phyloP scores from a whole-genome alignment of 2,329 filamentous ascomycete genomes.

The Echinosphaeria canescens region DNA sequence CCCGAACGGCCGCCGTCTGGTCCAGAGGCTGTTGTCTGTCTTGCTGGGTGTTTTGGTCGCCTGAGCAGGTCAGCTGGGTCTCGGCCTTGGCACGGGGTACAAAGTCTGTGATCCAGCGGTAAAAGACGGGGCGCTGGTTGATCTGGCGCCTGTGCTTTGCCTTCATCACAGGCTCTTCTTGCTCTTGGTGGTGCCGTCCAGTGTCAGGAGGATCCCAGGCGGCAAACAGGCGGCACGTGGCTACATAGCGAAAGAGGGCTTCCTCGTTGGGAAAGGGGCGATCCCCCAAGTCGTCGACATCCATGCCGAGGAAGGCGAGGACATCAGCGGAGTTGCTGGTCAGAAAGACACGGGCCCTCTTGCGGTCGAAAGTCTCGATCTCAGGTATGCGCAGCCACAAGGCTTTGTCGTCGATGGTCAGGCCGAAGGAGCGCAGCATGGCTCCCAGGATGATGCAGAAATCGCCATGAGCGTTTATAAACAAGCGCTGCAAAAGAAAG shows the following conservation, averaged over 20 bases:
- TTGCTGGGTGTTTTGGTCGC: background rate
- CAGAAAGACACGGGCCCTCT: constrained; percentile 34
- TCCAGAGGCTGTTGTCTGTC: no score
- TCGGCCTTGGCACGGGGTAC: constrained; percentile 25
- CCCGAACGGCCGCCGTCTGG: constrained; percentile 15
- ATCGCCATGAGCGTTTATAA: constrained; percentile 54
- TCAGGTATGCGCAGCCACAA: constrained; percentile 45
- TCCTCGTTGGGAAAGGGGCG: constrained; percentile 28
- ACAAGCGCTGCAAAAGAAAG: constrained; percentile 20
- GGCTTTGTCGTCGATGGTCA: constrained; percentile 41
- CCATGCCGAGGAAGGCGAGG: constrained; percentile 41
- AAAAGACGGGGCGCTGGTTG: constrained; percentile 25
- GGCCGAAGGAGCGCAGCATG: constrained; percentile 38
- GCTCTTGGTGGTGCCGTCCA: background rate
- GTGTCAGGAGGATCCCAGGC: no score
- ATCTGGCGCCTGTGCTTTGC: constrained; percentile 2
- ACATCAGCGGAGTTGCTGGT: constrained; percentile 30
- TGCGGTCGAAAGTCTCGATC: constrained; percentile 36
- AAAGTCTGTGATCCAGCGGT: constrained; percentile 38
- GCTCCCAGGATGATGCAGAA: constrained; percentile 41
- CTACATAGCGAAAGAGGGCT: constrained; percentile 39
- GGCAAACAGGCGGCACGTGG: constrained; percentile 34
- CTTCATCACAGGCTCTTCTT: constrained; percentile 1
- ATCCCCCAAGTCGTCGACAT: constrained; percentile 22
- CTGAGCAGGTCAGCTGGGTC: no score